Conservation (phyloP, 371 early-diverging fungal genomes). For the Dipsacomyces acuminosporus region DNA sequence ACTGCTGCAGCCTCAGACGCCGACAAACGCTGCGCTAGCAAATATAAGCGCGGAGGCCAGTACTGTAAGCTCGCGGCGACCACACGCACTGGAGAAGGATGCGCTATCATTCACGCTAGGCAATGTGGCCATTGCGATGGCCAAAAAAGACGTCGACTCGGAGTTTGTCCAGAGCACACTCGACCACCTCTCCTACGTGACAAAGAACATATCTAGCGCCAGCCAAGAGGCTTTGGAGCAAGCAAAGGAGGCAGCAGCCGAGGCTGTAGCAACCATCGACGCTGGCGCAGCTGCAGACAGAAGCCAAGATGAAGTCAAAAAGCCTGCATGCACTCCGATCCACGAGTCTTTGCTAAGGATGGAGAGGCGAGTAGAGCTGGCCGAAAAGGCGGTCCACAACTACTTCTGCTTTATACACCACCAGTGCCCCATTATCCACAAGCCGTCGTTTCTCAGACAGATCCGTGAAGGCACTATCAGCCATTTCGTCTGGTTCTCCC, state of each 20-base stretch:
- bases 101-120: conserved; percentile 33
- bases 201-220: conserved; percentile 14
- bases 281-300: neutral
- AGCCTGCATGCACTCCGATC: conserved; percentile 5
- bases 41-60: neutral
- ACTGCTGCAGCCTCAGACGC: conserved; percentile 16
- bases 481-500: conserved; percentile 40
- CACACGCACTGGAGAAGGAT: conserved; percentile 3
- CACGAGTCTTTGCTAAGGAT: conserved; percentile 22
- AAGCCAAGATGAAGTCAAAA: neutral
- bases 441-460: conserved; percentile 33
- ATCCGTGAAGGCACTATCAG: conserved; percentile 29
- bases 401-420: conserved; percentile 43
- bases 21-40: neutral
- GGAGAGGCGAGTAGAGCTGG: conserved; percentile 27
- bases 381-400: conserved; percentile 29
- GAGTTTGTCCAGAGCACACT: conserved; percentile 23
- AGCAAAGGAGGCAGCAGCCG: conserved; percentile 18
- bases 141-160: conserved; percentile 14
- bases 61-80: conserved; percentile 2
- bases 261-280: conserved; percentile 5
- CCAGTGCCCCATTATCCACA: conserved; percentile 43
- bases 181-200: conserved; percentile 29
- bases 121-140: conserved; percentile 34
- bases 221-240: conserved; percentile 18